Conservation (phyloP, 371 early-diverging fungal genomes). For the Coemansia sp. region DNA sequence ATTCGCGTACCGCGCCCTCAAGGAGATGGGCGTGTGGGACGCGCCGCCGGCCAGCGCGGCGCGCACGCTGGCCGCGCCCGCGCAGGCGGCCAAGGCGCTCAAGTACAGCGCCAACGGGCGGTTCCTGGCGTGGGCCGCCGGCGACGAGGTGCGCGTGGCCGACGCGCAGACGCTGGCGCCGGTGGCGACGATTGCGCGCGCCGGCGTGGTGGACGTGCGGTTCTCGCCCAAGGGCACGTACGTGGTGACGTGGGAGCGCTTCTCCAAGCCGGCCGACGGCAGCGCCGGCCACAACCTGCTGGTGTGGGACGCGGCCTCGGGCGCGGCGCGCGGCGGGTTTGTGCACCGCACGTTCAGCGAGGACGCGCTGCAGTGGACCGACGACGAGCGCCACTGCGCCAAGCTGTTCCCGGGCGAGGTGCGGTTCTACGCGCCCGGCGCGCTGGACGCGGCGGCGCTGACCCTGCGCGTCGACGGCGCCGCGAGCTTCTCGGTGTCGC, state of each 20-base stretch:
- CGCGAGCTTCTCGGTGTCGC: conserved; percentile 81
- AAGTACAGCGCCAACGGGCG: conserved; percentile 83
- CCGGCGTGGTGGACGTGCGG: conserved; percentile 78
- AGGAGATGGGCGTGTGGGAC: conserved; percentile 64
- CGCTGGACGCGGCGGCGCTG: conserved; percentile 61
- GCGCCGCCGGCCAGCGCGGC: conserved; percentile 60
- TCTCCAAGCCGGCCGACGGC: conserved; percentile 71
- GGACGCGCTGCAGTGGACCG: conserved; percentile 92
- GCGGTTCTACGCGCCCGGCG: conserved; percentile 81
- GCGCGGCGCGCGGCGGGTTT: conserved; percentile 69
- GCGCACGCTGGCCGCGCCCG: conserved; percentile 59
- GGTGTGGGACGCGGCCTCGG: conserved; percentile 78
- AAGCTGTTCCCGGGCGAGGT: conserved; percentile 85
- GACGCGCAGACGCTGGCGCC: conserved; percentile 64
- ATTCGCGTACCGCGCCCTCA: conserved; percentile 59
- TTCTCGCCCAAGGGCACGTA: conserved; percentile 91
- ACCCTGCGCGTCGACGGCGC: conserved; percentile 79
- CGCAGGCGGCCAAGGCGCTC: conserved; percentile 65
- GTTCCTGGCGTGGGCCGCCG: conserved; percentile 74
- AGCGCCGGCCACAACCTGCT: conserved; percentile 71
- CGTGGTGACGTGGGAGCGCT: conserved; percentile 80
- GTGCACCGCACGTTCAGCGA: conserved; percentile 76
- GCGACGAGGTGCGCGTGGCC: conserved; percentile 69
- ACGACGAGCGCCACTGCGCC: conserved; percentile 84
- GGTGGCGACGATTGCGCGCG: conserved; percentile 64